Evolutionary conservation across 2,329 filamentous ascomycete species (phyloP), one percentile per base, ranked within the genome.

Genomic region (Pseudohalonectria lignicola): DNA sequence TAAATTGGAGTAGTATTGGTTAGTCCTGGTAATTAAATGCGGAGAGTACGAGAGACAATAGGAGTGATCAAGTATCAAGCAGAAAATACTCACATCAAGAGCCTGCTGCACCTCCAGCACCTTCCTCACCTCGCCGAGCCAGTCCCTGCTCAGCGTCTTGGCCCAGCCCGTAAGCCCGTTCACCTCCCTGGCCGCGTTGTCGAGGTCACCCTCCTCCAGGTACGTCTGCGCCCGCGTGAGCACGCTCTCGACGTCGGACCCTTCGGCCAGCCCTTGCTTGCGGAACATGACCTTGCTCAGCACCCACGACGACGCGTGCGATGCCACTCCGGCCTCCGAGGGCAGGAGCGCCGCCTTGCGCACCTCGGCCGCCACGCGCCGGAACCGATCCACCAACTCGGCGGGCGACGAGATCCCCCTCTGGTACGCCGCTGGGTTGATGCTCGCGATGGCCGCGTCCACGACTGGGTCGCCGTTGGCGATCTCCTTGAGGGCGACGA

Each of bases 211-310:
- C 63, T 96, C 86, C 64, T 98, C 88, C 16, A 98, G 72, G 49
- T 86, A 74, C 7, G 80, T 87, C 63, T 98, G 88, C 1, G 92
- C 90, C 45, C 92, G 74, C 3, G 85, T 84, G 34, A 98, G 73
- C 42, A 96, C 81, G 53, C 87, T 93, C 70, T 98, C 92, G 17
- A 96, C 90, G 53, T 96, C 90, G 49, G 86, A 74, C 16, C 90
- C 87, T 18, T 78, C 78, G 1, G 86, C 82, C 34, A 92, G 69
- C 9, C 83, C 85, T 53, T 83, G 79, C 74, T 96, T 96, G 70
- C 86, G 87, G 75, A 98, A 96, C 66, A 96, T 78, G 37, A 96
- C 72, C 65, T 94, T 93, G 69, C 86, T 94, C 51, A 98, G 69
- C 34, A 93, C 71, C 59, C 86, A 82, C 58, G 84, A 92, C 31